A percentile compares a stretch with the other conserved stretches of the same genome.
phyloP scores from a whole-genome alignment of 805 yeast genomes.

The Zygosaccharomyces bailii region DNA sequence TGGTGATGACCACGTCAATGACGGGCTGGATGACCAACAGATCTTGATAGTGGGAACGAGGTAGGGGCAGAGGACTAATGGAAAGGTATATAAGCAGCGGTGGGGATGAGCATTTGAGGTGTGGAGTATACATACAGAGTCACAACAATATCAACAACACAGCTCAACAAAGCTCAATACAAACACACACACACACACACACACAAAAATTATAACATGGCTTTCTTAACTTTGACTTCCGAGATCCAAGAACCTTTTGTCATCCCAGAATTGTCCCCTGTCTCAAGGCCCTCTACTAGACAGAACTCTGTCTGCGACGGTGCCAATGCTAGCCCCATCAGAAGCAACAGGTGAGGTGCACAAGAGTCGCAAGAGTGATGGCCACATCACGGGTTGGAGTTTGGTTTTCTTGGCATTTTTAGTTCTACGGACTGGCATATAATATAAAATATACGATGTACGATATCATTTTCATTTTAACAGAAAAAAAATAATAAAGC shows the following conservation, averaged over 20 bases:
- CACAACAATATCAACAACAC: constrained; percentile 7
- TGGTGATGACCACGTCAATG: not conserved
- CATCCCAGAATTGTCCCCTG: constrained; percentile 61
- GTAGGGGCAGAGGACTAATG: too few species aligned
- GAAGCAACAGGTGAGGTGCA: not conserved
- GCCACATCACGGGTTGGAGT: too few species aligned
- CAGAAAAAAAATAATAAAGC: too few species aligned
- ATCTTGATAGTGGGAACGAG: too few species aligned
- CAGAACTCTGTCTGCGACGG: constrained; percentile 25
- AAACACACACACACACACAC: constrained; percentile 9
- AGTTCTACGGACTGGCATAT: not conserved
- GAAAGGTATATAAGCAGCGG: constrained; percentile 1
- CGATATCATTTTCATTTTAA: too few species aligned
- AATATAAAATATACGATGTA: too few species aligned
- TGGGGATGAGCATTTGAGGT: not conserved
- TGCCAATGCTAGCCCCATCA: not conserved
- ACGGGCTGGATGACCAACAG: too few species aligned
- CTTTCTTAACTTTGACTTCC: constrained; percentile 53
- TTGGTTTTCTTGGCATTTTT: not conserved
- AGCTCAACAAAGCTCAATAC: constrained; percentile 7
- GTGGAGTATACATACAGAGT: not conserved
- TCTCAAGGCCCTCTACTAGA: constrained; percentile 38
- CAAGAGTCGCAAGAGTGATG: too few species aligned
- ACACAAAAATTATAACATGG: constrained; percentile 21
- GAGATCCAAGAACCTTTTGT: constrained; percentile 60